Evolutionary conservation across 2,329 filamentous ascomycete genomes (phyloP).

Genomic region (Claviceps pusilla): DNA sequence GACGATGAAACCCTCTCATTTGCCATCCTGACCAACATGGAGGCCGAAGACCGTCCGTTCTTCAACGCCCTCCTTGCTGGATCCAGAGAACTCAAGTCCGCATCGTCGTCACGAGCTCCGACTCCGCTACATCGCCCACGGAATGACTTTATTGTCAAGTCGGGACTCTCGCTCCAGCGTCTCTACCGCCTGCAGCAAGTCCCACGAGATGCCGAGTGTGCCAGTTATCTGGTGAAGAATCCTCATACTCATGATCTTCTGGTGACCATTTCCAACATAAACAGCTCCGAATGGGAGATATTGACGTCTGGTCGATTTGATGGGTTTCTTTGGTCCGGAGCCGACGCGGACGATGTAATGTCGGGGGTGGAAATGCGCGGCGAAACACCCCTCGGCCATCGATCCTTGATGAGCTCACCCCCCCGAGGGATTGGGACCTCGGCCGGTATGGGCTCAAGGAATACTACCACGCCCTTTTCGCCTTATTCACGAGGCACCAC

Average conservation of each 20-base stretch:
- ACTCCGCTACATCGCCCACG: slow-evolving; percentile 51
- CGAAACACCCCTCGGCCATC: slow-evolving; percentile 34
- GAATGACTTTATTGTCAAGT: slow-evolving; percentile 61
- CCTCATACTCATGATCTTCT: slow-evolving; percentile 71
- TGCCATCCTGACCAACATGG: slow-evolving; percentile 79
- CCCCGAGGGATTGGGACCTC: slow-evolving; percentile 25
- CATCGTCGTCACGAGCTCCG: slow-evolving; percentile 44
- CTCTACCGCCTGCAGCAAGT: slow-evolving; percentile 60
- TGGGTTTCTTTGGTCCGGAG: slow-evolving; percentile 87
- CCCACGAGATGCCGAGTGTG: slow-evolving; percentile 74
- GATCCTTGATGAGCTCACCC: slow-evolving; percentile 23
- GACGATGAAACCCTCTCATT: slow-evolving; percentile 91
- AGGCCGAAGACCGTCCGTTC: slow-evolving; percentile 57
- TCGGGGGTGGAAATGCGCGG: slow-evolving; percentile 35
- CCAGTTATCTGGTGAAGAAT: slow-evolving; percentile 74
- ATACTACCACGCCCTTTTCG: slow-evolving; percentile 30
- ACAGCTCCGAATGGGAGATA: slow-evolving; percentile 90
- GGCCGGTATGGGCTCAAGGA: slow-evolving; percentile 26
- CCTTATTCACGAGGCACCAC: slow-evolving; percentile 42
- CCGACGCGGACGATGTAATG: slow-evolving; percentile 43
- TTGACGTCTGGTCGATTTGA: slow-evolving; percentile 87
- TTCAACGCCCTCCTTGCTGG: slow-evolving; percentile 68
- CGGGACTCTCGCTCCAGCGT: slow-evolving; percentile 65
- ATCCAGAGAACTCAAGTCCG: slow-evolving; percentile 39
- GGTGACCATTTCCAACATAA: slow-evolving; percentile 75